Percentiles rank a stretch among this genome's conserved stretches.
Evolutionary conservation across 2,329 filamentous ascomycete species (phyloP).

Genomic region (Berkeleyomyces rouxiae): DNA sequence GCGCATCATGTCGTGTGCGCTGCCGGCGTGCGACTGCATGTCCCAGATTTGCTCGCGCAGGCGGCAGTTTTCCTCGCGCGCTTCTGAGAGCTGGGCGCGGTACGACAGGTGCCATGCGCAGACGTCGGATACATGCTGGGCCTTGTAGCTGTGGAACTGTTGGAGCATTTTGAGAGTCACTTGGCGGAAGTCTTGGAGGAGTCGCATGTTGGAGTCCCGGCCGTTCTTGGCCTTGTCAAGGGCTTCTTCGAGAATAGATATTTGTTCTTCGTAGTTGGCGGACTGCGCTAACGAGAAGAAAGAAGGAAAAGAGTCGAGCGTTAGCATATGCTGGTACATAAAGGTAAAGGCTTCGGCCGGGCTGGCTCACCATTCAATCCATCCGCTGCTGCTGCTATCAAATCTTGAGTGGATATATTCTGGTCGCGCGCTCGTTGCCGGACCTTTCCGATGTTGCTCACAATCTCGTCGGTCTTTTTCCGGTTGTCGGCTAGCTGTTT

Average conservation of each 20-base stretch:
- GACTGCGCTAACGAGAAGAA: constrained; percentile 31
- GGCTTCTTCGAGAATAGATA: constrained; percentile 43
- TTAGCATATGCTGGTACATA: neutral
- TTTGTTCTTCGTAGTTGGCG: constrained; percentile 41
- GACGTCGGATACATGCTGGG: constrained; percentile 43
- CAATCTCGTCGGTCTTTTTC: constrained; percentile 44
- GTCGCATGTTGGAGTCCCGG: constrained; percentile 42
- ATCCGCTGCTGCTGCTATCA: constrained; percentile 37
- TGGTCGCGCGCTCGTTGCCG: constrained; percentile 37
- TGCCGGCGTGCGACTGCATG: constrained; percentile 43
- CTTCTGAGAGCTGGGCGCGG: constrained; percentile 46
- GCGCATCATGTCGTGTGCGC: constrained; percentile 40
- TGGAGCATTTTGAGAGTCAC: constrained; percentile 41
- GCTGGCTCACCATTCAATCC: constrained; percentile 35
- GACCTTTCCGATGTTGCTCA: constrained; percentile 44
- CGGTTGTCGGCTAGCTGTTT: constrained; percentile 45
- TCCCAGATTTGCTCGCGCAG: constrained; percentile 51
- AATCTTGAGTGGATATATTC: constrained; percentile 39
- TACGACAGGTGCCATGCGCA: constrained; percentile 50
- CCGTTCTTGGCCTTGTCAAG: constrained; percentile 44
- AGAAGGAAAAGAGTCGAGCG: neutral
- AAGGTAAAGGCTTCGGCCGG: neutral
- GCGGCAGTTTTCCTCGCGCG: constrained; percentile 45
- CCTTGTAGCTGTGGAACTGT: constrained; percentile 50
- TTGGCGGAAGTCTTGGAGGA: constrained; percentile 41